A percentile compares a stretch with the other conserved stretches of the same genome.
Conservation (phyloP, 1,284 basidiomycete genomes). For the Cryptococcus hybrid region DNA sequence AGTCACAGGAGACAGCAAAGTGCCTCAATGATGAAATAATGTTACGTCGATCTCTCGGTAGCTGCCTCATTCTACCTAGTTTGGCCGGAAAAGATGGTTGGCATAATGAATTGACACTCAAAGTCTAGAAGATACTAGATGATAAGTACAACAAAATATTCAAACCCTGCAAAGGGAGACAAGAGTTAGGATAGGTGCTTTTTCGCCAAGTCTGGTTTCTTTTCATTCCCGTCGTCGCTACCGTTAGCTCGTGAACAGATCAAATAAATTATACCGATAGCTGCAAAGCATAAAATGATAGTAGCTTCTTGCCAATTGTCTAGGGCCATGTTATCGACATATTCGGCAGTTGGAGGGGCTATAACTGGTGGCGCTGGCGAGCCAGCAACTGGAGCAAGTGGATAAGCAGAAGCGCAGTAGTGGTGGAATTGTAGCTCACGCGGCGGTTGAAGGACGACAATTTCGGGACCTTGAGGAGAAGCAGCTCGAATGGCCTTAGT, state of each 20-base stretch:
- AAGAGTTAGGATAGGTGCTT: slow-evolving; percentile 17
- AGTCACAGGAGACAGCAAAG: background rate
- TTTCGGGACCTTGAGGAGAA: background rate
- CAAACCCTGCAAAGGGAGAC: background rate
- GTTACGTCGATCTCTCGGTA: no score
- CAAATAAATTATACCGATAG: slow-evolving; percentile 34
- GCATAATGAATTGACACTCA: no score
- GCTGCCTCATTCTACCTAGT: no score
- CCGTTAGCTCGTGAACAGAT: slow-evolving; percentile 20
- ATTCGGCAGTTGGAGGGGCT: background rate
- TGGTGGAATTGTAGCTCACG: background rate
- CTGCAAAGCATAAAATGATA: slow-evolving; percentile 35
- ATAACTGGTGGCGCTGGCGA: no score
- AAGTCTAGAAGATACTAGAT: no score
- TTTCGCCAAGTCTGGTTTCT: slow-evolving; percentile 15
- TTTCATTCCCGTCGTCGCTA: slow-evolving; percentile 11
- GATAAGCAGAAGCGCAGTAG: no score
- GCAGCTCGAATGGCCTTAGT: background rate
- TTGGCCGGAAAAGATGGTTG: no score
- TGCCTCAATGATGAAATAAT: background rate
- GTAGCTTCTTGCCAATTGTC: slow-evolving; percentile 43
- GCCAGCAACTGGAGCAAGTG: background rate
- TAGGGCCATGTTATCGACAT: slow-evolving; percentile 12
- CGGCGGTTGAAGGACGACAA: background rate
- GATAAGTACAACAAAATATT: no score